These are phyloP conservation scores for Pyrenophora teres DNA, from an alignment of 2,329 filamentous ascomycete genomes.

Conservation along the genomic window DNA sequence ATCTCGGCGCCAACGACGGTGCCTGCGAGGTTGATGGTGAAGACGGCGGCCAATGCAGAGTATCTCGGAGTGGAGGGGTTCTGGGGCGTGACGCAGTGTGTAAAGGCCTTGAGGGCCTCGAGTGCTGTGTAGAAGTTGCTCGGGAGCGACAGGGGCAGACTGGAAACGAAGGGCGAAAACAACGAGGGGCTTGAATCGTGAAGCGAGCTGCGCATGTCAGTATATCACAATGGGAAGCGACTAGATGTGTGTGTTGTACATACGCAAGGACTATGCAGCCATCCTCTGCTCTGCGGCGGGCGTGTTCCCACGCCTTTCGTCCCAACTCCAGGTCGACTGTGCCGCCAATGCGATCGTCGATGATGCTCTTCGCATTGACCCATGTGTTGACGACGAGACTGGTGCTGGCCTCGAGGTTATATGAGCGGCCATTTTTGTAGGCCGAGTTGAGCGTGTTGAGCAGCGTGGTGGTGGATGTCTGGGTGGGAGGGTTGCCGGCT, in stretches of 20 bases:
- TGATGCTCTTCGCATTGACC: slow-evolving; percentile 76
- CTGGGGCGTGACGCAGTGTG: slow-evolving; percentile 82
- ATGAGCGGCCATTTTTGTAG: slow-evolving; percentile 81
- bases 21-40: slow-evolving; percentile 81
- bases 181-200: slow-evolving; percentile 88
- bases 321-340: slow-evolving; percentile 81
- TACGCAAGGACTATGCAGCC: slow-evolving; percentile 90
- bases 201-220: slow-evolving; percentile 67
- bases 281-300: slow-evolving; percentile 89
- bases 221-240: neutral
- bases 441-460: slow-evolving; percentile 90
- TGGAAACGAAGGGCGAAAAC: slow-evolving; percentile 77
- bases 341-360: slow-evolving; percentile 72
- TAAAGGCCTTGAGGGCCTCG: slow-evolving; percentile 81
- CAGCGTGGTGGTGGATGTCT: slow-evolving; percentile 90
- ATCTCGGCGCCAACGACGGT: slow-evolving; percentile 76
- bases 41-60: slow-evolving; percentile 76
- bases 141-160: slow-evolving; percentile 80
- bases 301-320: slow-evolving; percentile 91
- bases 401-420: slow-evolving; percentile 84
- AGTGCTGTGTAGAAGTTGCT: slow-evolving; percentile 76
- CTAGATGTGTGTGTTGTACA: slow-evolving; percentile 35
- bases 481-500: slow-evolving; percentile 67
- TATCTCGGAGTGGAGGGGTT: slow-evolving; percentile 86
- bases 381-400: slow-evolving; percentile 95